Evolutionary conservation across 176 grass and related monocot genomes (phyloP), one percentile per base, ranked within the genome.

Genomic region (Oryza coarctata): DNA sequence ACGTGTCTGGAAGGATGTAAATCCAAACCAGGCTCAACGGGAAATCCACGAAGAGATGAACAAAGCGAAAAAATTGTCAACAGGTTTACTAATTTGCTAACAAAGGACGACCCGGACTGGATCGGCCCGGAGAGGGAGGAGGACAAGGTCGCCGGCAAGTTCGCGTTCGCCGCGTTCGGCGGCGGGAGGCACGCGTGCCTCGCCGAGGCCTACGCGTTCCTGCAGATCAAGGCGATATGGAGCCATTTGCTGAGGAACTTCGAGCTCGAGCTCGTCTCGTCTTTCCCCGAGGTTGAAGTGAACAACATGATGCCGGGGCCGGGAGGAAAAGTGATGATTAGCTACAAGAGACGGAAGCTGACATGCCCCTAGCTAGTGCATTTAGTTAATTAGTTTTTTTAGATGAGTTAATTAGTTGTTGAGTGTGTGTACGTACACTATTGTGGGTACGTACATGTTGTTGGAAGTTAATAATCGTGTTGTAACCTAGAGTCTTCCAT

Each of bases 221-320:
- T 91, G 71, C 88, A 94, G 65, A 91, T 94, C 57, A 94, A 94
- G 76, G 85, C 83, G 3, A 88, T 94, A 22, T 85, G 82, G 79
- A 94, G 85, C 41, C 86, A 90, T 70, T 65, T 94, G n/a, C 78
- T 94, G 9, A 83, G 88, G 18, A 94, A 94, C 70, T 94, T 94
- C 0, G 91, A 94, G 86, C 88, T 94, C 12, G 75, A 82, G 75
- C 66, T 94, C 55, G 47, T 86, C 3, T 94, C 88, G 4, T 88
- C 88, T 12, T 94, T 94, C 74, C 92, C 92, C 2, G 80, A 86
- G 30, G 86, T 79, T 8, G 63, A 94, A 86, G 15, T 50, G 12
- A 50, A 50, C 47, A 88, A 88, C 29, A 72, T 86, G 62, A 84
- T 88, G 85, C 80, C 86, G 9, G 83, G 88, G 45, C 75, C 88